Conservation (phyloP, 2,329 filamentous ascomycete species). For the Neurospora sp. region DNA sequence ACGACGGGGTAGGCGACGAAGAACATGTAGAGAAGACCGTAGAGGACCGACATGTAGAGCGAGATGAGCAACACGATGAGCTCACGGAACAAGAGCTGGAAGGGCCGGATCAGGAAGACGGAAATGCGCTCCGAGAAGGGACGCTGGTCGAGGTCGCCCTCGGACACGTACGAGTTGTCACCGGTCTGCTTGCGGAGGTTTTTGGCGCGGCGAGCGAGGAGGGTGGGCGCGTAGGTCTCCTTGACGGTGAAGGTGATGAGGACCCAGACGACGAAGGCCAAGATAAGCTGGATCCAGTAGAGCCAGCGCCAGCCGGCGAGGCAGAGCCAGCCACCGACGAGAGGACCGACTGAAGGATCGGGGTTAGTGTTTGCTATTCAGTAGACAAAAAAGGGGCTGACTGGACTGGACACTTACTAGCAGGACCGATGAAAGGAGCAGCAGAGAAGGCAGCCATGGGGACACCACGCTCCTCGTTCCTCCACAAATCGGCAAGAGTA, state of each 20-base stretch:
- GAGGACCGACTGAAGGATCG: slow-evolving; percentile 44
- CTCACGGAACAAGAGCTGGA: slow-evolving; percentile 76
- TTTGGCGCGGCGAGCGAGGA: slow-evolving; percentile 60
- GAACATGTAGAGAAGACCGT: slow-evolving; percentile 68
- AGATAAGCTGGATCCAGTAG: slow-evolving; percentile 78
- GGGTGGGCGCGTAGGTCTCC: slow-evolving; percentile 76
- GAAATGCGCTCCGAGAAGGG: slow-evolving; percentile 57
- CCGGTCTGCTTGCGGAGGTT: slow-evolving; percentile 62
- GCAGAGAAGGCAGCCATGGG: slow-evolving; percentile 81
- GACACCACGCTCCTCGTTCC: slow-evolving; percentile 70
- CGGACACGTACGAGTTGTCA: slow-evolving; percentile 60
- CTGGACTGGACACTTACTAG: slow-evolving; percentile 31
- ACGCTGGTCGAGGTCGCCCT: slow-evolving; percentile 67
- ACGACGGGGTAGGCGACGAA: slow-evolving; percentile 62
- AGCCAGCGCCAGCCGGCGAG: slow-evolving; percentile 70
- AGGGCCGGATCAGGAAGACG: slow-evolving; percentile 70
- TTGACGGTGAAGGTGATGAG: slow-evolving; percentile 82
- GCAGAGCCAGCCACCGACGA: slow-evolving; percentile 66
- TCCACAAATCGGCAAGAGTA: slow-evolving; percentile 76
- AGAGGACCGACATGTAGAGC: slow-evolving; percentile 77
- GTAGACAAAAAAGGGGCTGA: neutral
- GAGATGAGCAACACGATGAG: slow-evolving; percentile 78
- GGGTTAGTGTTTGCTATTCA: slow-evolving; percentile 6
- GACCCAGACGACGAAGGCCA: slow-evolving; percentile 58
- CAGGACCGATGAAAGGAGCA: slow-evolving; percentile 73